Evolutionary conservation across 768 basidiomycete genomes (phyloP).

Genomic region (Rhodotorula paludigena): DNA sequence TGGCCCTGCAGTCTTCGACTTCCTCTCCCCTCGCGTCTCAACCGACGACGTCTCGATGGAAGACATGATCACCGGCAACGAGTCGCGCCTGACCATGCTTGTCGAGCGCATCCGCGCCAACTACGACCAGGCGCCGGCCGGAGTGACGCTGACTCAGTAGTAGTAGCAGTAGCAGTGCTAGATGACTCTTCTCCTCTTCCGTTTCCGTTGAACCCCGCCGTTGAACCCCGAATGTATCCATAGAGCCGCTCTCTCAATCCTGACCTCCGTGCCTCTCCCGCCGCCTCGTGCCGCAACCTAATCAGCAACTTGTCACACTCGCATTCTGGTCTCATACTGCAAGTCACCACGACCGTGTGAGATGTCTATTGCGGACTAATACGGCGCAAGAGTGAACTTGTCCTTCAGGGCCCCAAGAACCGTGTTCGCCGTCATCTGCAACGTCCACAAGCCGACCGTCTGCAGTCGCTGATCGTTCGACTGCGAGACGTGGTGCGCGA

Average conservation of each 20-base stretch:
- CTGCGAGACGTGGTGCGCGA: slow-evolving; percentile 82
- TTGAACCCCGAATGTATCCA: too few species aligned
- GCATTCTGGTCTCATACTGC: too few species aligned
- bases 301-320: too few species aligned
- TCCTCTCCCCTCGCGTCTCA: slow-evolving; percentile 65
- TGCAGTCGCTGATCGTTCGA: slow-evolving; percentile 81
- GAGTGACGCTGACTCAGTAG: neutral
- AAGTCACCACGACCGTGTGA: too few species aligned
- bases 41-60: slow-evolving; percentile 90
- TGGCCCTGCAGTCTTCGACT: slow-evolving; percentile 61
- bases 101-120: slow-evolving; percentile 51
- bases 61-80: slow-evolving; percentile 76
- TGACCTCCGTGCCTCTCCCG: too few species aligned
- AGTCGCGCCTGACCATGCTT: slow-evolving; percentile 73
- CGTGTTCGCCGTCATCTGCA: slow-evolving; percentile 88
- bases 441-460: slow-evolving; percentile 86
- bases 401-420: slow-evolving; percentile 53
- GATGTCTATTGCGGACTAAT: neutral
- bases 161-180: too few species aligned
- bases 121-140: neutral
- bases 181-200: neutral
- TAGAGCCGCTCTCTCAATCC: too few species aligned
- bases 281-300: too few species aligned
- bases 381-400: slow-evolving; percentile 20
- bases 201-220: too few species aligned